Evolutionary conservation across 2,329 filamentous ascomycete genomes (phyloP).

Genomic region (Phyllosticta citribraziliensis): DNA sequence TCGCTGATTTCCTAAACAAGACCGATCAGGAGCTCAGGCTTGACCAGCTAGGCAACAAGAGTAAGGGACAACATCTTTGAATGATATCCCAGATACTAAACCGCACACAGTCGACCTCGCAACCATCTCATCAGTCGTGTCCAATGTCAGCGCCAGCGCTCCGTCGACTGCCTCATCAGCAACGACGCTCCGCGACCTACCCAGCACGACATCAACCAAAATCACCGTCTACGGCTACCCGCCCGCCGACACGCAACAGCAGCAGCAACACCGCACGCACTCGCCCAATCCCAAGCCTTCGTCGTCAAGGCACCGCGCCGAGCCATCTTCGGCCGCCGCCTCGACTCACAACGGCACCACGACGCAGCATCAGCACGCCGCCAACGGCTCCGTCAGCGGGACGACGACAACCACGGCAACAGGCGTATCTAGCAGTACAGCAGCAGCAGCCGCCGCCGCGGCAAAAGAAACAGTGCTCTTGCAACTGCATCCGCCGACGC

Average conservation of each 20-base stretch:
- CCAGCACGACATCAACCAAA: conserved; percentile 53
- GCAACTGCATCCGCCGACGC: conserved; percentile 69
- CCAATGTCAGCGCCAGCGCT: conserved; percentile 66
- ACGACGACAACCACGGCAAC: not conserved
- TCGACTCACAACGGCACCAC: conserved; percentile 19
- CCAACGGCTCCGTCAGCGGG: not conserved
- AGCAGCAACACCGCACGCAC: not conserved
- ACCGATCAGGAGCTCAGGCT: conserved; percentile 57
- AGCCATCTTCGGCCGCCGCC: conserved; percentile 11
- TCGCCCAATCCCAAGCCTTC: not conserved
- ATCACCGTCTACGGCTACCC: conserved; percentile 80
- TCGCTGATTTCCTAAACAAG: conserved; percentile 68
- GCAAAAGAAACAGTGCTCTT: conserved; percentile 65
- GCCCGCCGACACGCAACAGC: conserved; percentile 17
- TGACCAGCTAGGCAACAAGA: conserved; percentile 65
- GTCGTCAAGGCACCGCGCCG: conserved; percentile 7
- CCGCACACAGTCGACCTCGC: conserved; percentile 60
- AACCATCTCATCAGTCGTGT: conserved; percentile 84
- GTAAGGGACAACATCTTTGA: conserved; percentile 28
- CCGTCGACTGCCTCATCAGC: conserved; percentile 39
- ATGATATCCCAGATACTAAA: too few species aligned
- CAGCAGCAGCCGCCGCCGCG: too few species aligned
- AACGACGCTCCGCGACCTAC: conserved; percentile 35
- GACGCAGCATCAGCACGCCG: conserved; percentile 20
- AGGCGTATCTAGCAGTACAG: not conserved